A percentile compares a stretch with the other conserved stretches of the same genome.
phyloP scores from a whole-genome alignment of 257 asterid genomes.

The Ligustrum vulgare region DNA sequence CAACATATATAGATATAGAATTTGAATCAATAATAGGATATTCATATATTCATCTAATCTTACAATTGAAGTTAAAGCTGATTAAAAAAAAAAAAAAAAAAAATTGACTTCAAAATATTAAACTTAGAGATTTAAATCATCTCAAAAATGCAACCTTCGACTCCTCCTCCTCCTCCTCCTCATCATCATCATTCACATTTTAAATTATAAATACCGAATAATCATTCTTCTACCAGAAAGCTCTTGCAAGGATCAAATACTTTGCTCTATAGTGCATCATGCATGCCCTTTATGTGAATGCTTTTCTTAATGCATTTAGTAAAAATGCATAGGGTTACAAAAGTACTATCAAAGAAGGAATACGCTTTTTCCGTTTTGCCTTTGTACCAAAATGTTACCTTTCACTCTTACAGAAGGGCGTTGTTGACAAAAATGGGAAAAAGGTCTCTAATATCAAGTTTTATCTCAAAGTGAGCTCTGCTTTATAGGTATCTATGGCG shows the following conservation, averaged over 20 bases:
- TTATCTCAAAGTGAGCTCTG: conserved; percentile 14
- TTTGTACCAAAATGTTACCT: conserved; percentile 5
- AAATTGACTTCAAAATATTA: too few relatives aligned
- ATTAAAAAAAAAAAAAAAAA: too few relatives aligned
- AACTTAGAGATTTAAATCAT: too few relatives aligned
- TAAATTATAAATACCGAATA: too few relatives aligned
- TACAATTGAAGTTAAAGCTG: too few relatives aligned
- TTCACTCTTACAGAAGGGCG: conserved; percentile 3
- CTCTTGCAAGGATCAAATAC: conserved; percentile 34
- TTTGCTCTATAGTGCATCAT: not conserved
- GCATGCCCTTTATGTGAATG: conserved; percentile 17
- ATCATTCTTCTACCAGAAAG: not conserved
- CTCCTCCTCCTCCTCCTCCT: too few relatives aligned
- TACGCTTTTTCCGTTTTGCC: conserved; percentile 21
- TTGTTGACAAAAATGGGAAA: conserved; percentile 13
- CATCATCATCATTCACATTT: too few relatives aligned
- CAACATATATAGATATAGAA: too few relatives aligned
- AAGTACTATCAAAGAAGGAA: conserved; percentile 16
- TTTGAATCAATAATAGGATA: too few relatives aligned
- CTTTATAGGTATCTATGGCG: conserved; percentile 5
- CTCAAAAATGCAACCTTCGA: too few relatives aligned
- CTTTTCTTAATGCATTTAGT: not conserved
- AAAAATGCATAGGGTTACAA: not conserved
- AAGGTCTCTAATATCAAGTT: conserved; percentile 18
- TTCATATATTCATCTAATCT: too few relatives aligned